Evolutionary conservation across 495 filamentous ascomycete genomes (phyloP), one percentile per base, ranked within the genome.

Genomic region (Pseudomonodictys pantanalensis): DNA sequence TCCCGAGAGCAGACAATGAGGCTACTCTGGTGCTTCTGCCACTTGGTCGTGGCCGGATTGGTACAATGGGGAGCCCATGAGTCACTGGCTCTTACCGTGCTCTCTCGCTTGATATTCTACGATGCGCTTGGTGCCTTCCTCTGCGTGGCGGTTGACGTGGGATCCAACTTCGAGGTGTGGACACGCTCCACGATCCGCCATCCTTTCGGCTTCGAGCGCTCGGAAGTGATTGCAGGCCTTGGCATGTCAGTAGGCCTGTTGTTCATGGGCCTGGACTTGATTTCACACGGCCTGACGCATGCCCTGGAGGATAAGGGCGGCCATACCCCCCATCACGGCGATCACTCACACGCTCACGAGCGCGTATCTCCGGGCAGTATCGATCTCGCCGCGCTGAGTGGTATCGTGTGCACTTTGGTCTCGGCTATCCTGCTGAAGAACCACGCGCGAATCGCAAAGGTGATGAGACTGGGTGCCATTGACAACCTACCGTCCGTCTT

Each of bases 151-250:
- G 93, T 97, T 42, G 93, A 97, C 68, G 89, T 97, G 0, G 79
- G 96, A 28, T 83, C 87, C 28, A 97, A 97, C 72, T 98, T 98
- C 65, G 92, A 97, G 69, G 92, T 97, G 2, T 97, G 95, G 95
- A 92, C 90, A 56, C 83, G 93, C 38, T 92, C 89, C 50, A 92
- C 84, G 60, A 89, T 98, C 57, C 85, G 89, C 2, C 92, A 97
- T 73, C 95, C 93, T 4, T 98, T 98, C 69, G 93, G 88, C 51
- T 68, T 68, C 30, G 90, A 96, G 70, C 83, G 93, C 39, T 88
- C 89, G 42, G 93, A 98, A 68, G 92, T 98, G 1, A 78, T 98
- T 2, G 91, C 91, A 43, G 93, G 93, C n/a, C 97, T 98, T 57
- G 93, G 91, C 29, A 91, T 97, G 87, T 91, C 90, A 55, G 86